Evolutionary conservation across 1,139 yeast genomes (phyloP), one percentile per base, ranked within the genome.

Genomic region (Pichia sp.): DNA sequence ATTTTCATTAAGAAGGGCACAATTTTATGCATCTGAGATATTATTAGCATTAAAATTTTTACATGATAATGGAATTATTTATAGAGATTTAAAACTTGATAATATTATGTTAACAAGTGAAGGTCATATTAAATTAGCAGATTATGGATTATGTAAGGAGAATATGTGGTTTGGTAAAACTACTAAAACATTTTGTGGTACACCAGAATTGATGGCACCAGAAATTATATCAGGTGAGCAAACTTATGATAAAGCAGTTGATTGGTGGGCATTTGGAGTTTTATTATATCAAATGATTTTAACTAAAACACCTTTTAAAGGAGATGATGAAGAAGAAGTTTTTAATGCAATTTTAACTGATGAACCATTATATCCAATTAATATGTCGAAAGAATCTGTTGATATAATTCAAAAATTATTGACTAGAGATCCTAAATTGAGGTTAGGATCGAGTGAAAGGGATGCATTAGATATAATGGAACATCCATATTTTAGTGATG

Each of bases 231-330:
- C 49, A n/a, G 79, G 85, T 44, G 97, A 93, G 42, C 95, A 88
- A 61, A 83, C 81, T 47, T 91, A 91, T 58, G 93, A 88, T 39
- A 77, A 95, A 54, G 84, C 93, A 36, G 98, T 91, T 41, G 99
- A 91, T 64, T 93, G 98, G 98, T 91, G 98, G 98, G 97, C 98
- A 0, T 86, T 89, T 69, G 99, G 99, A 41, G 97, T 93, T 28
- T 70, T 91, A 50, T 69, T 93, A 48, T 91, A 89, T 64, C 98
- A 91, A 64, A 91, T 91, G 99, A 71, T 91, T 45, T 71, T 91
- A 46, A 93, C 96, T 41, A 95, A 91, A 63, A 85, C 96, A 4
- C 99, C 99, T 34, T 91, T 91, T 66, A 83, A 93, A 52, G 98
- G 99, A 50, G 96, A 89, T 52, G 98, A 91, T 60, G 98, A 93